Percentiles rank a stretch among this genome's conserved stretches.
phyloP scores from a whole-genome alignment of 139 green algal species.

The Yamagishiella unicocca region DNA sequence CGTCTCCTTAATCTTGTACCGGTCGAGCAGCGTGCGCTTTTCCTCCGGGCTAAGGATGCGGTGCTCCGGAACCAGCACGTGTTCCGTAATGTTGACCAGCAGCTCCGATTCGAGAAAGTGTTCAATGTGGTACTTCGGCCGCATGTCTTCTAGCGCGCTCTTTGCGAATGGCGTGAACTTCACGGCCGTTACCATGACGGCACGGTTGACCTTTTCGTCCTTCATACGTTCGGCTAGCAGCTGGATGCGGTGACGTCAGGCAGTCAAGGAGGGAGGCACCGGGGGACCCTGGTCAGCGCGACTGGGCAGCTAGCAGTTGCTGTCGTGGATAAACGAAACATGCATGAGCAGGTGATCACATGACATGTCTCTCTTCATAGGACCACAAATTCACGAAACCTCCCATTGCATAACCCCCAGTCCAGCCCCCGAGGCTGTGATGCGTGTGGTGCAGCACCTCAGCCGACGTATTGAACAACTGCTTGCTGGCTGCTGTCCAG shows the following conservation, averaged over 20 bases:
- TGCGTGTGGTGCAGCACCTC: no score
- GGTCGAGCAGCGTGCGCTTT: conserved; percentile 90
- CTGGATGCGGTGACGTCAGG: conserved; percentile 27
- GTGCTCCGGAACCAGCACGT: conserved; percentile 94
- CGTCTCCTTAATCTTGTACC: conserved; percentile 97
- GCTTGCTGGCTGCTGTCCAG: no score
- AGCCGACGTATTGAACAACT: no score
- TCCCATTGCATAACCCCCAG: no score
- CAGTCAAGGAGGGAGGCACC: not conserved
- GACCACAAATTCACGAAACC: no score
- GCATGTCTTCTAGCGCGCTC: conserved; percentile 57
- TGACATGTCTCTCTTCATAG: no score
- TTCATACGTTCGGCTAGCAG: conserved; percentile 92
- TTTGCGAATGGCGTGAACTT: conserved; percentile 77
- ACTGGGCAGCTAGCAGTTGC: no score
- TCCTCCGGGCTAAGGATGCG: conserved; percentile 87
- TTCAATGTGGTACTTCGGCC: conserved; percentile 88
- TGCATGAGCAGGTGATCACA: no score
- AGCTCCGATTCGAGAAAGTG: conserved; percentile 93
- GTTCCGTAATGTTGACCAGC: conserved; percentile 97
- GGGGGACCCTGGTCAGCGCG: no score
- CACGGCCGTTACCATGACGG: conserved; percentile 89
- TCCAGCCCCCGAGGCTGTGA: no score
- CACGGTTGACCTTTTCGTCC: conserved; percentile 80
- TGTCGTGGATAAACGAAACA: no score